Base-by-base conservation (phyloP, 768 basidiomycete genomes). In the Grammothele lineata region DNA sequence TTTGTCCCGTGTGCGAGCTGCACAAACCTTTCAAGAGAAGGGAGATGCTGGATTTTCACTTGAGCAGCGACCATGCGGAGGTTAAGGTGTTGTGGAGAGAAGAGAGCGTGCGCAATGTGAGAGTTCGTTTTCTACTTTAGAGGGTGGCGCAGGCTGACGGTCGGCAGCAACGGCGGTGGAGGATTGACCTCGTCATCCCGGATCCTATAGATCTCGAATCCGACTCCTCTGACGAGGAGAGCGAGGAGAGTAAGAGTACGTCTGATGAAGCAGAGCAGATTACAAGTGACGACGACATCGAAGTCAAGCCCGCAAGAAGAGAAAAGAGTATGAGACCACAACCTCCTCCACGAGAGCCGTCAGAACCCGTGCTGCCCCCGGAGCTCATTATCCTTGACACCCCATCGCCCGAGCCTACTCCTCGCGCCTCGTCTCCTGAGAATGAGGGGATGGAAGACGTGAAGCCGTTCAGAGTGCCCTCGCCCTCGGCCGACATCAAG, bases 1-100 rank as follows among this genome's bases (percentile, higher is more conserved):
- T 61, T 33, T 84, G 82, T 53, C 80, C 82, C 0, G 53, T 83
- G n/a, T 84, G 82, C 54, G 66, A 68, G 27, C 44, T 77, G 9
- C 68, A 78, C 39, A 66, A 63, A 19, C 48, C 48, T 0, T 77
- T 84, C 37, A 39, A 53, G 7, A 75, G 72, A 19, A 64, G 59
- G 11, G 66, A 57, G 22, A 70, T 75, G 68, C 61, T 84, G 1
- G 57, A 57, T 22, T 68, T 56, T n/a, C 82, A 84, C 56, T 50
- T 84, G 19, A 46, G 57, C 7, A 70, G 70, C 64, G 77, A 78
- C 55, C 82, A 84, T 48, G 19, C 56, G 1, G 67, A 65, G n/a
- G 65, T 76, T 25, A 51, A 57, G 32, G 58, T 59, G 8, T 49
- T 47, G 24, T 80, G 80, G 77, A 25, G 44, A 23, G 3, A 15